Base-by-base conservation (phyloP, 1,284 basidiomycete species). In the Ustilago xerochloae region DNA sequence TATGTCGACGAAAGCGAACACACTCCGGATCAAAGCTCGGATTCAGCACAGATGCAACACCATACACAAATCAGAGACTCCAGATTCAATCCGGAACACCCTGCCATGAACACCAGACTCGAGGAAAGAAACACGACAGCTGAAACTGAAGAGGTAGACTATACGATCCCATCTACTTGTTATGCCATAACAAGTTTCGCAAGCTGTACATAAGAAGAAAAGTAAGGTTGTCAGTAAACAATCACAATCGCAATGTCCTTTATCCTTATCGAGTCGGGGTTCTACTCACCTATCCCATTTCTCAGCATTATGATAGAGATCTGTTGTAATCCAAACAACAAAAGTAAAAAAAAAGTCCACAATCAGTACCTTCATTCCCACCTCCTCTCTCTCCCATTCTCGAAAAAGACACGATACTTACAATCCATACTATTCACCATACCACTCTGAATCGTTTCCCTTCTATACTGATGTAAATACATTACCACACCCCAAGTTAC, bases 401-500 rank as follows among this genome's bases (percentile, higher is more conserved):
- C n/a, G 41, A 24, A 10, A 13, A 26, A n/a, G 9, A 6, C 12
- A 24, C 13, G n/a, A 43, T 15, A 81, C 81, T 66, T 60, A 83
- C 81, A 84, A 61, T 84, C 81, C 86, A 88, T 88, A 52, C 84
- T 85, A 73, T 86, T 87, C 48, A 87, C 85, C 91, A 97, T 93
- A 53, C 96, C 95, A 5, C 93, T 92, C 84, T 99, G 94, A 64
- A 99, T 89, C 13, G 90, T 91, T 86, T 97, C 90, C 46, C 93
- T 90, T 30, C 90, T 87, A 84, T 96, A 88, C 79, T 90, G 88
- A 88, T 96, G 98, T 68, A 97, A 87, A 89, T 92, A 99, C 96
- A 99, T 98, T 48, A 97, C 94, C n/a, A 90, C 88, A 36, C 93
- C 96, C 96, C 96, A 99, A 35, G 91, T 90, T 30, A 97, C 75